A percentile compares a stretch with the other conserved stretches of the same genome.
Evolutionary conservation across 202 grass and related monocot genomes (phyloP).

Genomic region (Panicum virgatum): DNA sequence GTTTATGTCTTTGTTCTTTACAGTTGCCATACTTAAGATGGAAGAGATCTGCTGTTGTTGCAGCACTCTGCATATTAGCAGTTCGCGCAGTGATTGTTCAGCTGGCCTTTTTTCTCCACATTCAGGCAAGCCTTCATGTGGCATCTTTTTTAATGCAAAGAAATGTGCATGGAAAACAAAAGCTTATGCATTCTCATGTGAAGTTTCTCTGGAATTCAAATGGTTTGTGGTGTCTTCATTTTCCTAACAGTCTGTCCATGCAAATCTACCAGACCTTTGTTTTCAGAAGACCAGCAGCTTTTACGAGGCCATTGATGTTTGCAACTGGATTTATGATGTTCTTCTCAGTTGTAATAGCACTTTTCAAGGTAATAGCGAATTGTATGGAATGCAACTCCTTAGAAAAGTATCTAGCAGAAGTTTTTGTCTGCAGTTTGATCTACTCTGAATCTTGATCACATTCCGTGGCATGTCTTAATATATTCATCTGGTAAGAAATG

Average conservation of each 20-base stretch:
- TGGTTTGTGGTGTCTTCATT: slow-evolving; percentile 6
- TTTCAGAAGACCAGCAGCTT: slow-evolving; percentile 71
- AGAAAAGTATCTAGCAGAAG: not conserved
- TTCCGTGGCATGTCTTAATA: not conserved
- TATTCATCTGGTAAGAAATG: not conserved
- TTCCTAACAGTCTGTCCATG: slow-evolving; percentile 22
- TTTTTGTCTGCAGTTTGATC: not conserved
- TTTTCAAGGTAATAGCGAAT: slow-evolving; percentile 80
- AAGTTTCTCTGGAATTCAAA: not conserved
- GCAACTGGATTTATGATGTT: slow-evolving; percentile 97
- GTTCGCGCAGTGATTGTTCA: slow-evolving; percentile 97
- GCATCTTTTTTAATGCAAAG: not conserved
- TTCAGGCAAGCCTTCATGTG: slow-evolving; percentile 55
- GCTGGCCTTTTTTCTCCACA: slow-evolving; percentile 94
- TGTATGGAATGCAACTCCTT: not conserved
- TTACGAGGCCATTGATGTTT: slow-evolving; percentile 80
- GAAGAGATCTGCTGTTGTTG: slow-evolving; percentile 95
- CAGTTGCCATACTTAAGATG: slow-evolving; percentile 86
- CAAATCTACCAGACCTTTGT: slow-evolving; percentile 75
- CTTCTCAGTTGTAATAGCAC: slow-evolving; percentile 98
- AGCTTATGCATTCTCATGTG: not conserved
- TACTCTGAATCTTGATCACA: not conserved
- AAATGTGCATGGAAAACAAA: slow-evolving; percentile 12
- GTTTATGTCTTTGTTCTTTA: slow-evolving; percentile 33
- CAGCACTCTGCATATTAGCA: slow-evolving; percentile 89